Evolutionary conservation across 768 basidiomycete genomes (phyloP), one percentile per base, ranked within the genome.

Genomic region (Hygrocybe coccinea): DNA sequence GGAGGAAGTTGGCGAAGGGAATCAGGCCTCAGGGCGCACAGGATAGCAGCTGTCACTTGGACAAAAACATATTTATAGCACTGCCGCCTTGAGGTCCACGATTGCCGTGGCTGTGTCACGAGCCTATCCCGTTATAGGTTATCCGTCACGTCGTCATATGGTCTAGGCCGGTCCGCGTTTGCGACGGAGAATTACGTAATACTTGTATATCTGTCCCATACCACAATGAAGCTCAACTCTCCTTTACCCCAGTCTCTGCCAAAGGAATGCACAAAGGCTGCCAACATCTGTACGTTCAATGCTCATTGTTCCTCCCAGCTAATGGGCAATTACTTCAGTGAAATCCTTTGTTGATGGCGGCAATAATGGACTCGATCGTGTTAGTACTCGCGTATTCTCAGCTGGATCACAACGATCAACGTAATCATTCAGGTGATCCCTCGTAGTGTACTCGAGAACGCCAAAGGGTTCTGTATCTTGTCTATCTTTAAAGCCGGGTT

Each of bases 261-360:
- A 11, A 93, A 89, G 54, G 93, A 97, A 73, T 92, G 91, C 64
- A 70, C 74, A 47, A 97, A 95, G 69, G 92, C 92, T 22, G 83
- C 89, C 8, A 91, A 86, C 65, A 97, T 94, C 56, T 85, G 91
- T 90, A 59, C 52, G 86, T 69, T 63, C 19, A 48, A 34, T 50
- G 11, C 62, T 41, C 53, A 35, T 46, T 43, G 33, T 35, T 36
- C 39, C 54, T 56, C 52, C 55, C 37, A 24, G 34, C 37, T 19
- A 15, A 46, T 33, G 57, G 17, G 52, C 45, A 7, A 49, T 51
- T 22, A 47, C 19, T 50, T 8, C 65, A 94, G 90, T 95, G 70
- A 77, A 83, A 59, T 89, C 88, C 17, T 95, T 97, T 64, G 87
- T 94, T 33, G 87, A 91, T 65, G 77, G 75, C 57, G 78, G 75